Evolutionary conservation across 257 asterid genomes (phyloP), one percentile per base, ranked within the genome.

Genomic region (Fraxinus excelsior): DNA sequence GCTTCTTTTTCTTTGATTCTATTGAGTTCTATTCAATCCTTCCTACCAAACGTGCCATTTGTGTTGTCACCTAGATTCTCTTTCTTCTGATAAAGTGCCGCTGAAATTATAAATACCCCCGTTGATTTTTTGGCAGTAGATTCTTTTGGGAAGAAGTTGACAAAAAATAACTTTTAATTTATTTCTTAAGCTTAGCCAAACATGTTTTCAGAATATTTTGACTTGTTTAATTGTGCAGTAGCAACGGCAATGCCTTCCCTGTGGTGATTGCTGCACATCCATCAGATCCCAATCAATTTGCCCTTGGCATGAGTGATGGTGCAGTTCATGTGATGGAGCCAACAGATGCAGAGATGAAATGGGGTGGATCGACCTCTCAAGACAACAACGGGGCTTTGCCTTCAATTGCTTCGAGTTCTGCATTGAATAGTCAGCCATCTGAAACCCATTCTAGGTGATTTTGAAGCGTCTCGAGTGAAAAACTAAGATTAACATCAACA

Each of bases 261-360:
- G 81, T 83, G 67, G 97, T 92, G 64, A 90, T 92, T 42, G 97
- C 98, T 25, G 94, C 98, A 60, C 97, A 94, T 67, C 97, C 98
- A 4, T 85, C 90, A 0, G 97, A 94, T 84, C 85, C 94, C 12
- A 78, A 85, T 75, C 97, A 94, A 67, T 94, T 94, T 53, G 98
- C 97, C 0, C 94, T 94, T 4, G 98, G 98, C 66, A 94, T 94
- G 98, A 94, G 90, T 26, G 97, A 92, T 26, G 98, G 88, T 29
- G 60, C 80, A 1, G 97, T 94, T 75, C 88, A 94, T 58, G 98
- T 94, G 73, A 83, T 94, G 0, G 98, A 94, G 85, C 98, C 97
- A 13, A 87, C 90, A 3, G 96, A 88, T 68, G 86, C 91, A 19
- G 98, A 94, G 80, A 82, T 84, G n/a, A 92, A 92, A 72, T 92